Evolutionary conservation across 139 green algal species (phyloP), one percentile per base, ranked within the genome.

Genomic region (Tetraselmis striata): DNA sequence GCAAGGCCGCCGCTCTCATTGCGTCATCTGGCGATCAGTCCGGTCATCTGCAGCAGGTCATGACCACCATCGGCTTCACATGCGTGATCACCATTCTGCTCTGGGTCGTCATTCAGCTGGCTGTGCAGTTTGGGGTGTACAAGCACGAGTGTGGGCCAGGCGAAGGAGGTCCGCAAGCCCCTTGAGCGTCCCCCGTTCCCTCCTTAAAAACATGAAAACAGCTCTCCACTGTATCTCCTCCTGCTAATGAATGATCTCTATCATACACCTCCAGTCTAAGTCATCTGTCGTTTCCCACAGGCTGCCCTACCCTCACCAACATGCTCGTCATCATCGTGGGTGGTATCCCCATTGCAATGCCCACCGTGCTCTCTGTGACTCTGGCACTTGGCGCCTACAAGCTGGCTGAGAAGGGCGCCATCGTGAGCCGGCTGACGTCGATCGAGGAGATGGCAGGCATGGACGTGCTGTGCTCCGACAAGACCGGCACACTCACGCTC

Each of bases 331-430:
- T 98, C 83, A 90, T 98, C 32, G 94, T 98, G 29, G 95, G 93
- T 28, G 94, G 92, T 79, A 96, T 98, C 78, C 95, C 95, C 76
- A 97, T 98, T 82, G 95, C 95, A 88, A 98, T 98, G 94, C 93
- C 93, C 67, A 97, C 92, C 27, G 95, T 98, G 77, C 84, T 97
- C 80, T 93, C 90, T 0, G 92, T 96, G 26, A 98, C 95, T 2
- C 90, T 98, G 29, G 95, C 95, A 0, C 86, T 98, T 80, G 95
- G 95, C 28, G 92, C 95, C 18, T 89, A 84, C 87, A 90, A 94
- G 80, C 87, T 98, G 67, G 92, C 95, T 24, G 92, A 93, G 81
- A 89, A 98, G 87, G 93, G 93, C 29, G 95, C 95, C 82, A 98
- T 98, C 79, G 95, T 98, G 30, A 92, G 91, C 0, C 91, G 95